Percentiles rank a stretch among this genome's conserved stretches.
Evolutionary conservation across 2,329 filamentous ascomycete species (phyloP).

Genomic region (Zalaria sp.): DNA sequence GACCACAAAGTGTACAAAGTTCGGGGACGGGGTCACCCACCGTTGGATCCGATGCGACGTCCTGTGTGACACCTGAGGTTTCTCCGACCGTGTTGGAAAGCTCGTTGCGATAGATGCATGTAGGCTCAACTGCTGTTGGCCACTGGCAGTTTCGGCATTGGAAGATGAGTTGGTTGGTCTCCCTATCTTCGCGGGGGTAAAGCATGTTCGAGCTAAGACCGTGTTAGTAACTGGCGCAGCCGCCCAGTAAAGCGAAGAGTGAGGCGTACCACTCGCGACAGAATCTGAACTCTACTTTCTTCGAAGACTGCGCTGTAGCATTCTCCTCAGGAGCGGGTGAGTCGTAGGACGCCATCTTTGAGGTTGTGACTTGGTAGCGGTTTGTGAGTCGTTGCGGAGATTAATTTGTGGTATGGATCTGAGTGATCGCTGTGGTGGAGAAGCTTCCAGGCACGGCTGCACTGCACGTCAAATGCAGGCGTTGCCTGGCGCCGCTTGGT

Average conservation of each 20-base stretch:
- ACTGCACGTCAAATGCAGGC: too few species aligned
- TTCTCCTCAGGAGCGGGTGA: slow-evolving; percentile 14
- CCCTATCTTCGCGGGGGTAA: slow-evolving; percentile 88
- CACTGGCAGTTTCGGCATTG: slow-evolving; percentile 92
- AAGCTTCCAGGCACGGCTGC: too few species aligned
- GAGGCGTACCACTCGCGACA: slow-evolving; percentile 74
- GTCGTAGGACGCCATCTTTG: slow-evolving; percentile 15
- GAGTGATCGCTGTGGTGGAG: too few species aligned
- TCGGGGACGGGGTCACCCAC: slow-evolving; percentile 47
- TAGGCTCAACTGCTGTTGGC: slow-evolving; percentile 70
- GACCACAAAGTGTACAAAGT: slow-evolving; percentile 45
- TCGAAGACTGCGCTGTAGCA: slow-evolving; percentile 23
- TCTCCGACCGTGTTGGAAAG: slow-evolving; percentile 85
- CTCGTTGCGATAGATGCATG: slow-evolving; percentile 91
- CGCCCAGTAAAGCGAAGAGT: too few species aligned
- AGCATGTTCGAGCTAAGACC: slow-evolving; percentile 73
- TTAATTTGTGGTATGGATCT: too few species aligned
- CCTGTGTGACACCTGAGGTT: slow-evolving; percentile 92
- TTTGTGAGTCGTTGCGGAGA: too few species aligned
- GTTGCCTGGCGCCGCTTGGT: too few species aligned
- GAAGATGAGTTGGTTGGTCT: slow-evolving; percentile 75
- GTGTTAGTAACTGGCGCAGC: slow-evolving; percentile 1
- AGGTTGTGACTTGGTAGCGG: too few species aligned
- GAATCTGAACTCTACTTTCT: slow-evolving; percentile 93
- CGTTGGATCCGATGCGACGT: slow-evolving; percentile 95